A percentile compares a stretch with the other conserved stretches of the same genome.
These are phyloP conservation scores for Fusarium verticillioides DNA, from an alignment of 2,329 filamentous ascomycete species.

Conservation along the genomic window DNA sequence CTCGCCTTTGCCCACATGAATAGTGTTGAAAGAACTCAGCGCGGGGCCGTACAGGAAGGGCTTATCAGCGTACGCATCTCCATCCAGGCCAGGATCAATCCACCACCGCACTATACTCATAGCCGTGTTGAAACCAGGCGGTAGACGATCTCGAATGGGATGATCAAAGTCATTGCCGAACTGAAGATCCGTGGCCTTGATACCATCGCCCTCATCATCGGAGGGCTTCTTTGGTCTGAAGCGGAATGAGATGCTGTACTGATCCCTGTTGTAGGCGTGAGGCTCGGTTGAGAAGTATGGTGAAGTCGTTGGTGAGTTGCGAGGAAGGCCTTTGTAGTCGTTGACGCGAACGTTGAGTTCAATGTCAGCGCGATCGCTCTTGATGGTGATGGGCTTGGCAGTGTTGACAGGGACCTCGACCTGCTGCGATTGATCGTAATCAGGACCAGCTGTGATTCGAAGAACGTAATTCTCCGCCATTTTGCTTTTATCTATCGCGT, in stretches of 20 bases:
- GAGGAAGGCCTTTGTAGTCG: slow-evolving; percentile 75
- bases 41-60: slow-evolving; percentile 89
- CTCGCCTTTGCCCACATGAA: slow-evolving; percentile 71
- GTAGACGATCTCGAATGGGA: slow-evolving; percentile 86
- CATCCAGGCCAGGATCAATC: slow-evolving; percentile 90
- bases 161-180: slow-evolving; percentile 97
- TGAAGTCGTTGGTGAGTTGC: slow-evolving; percentile 73
- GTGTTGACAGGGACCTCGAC: slow-evolving; percentile 80
- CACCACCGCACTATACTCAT: slow-evolving; percentile 89
- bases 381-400: slow-evolving; percentile 69
- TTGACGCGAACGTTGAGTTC: slow-evolving; percentile 80
- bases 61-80: slow-evolving; percentile 86
- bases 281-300: slow-evolving; percentile 79
- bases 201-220: slow-evolving; percentile 51
- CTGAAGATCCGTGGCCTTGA: slow-evolving; percentile 78
- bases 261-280: slow-evolving; percentile 75
- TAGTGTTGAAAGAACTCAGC: slow-evolving; percentile 80
- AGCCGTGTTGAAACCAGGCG: slow-evolving; percentile 86
- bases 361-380: slow-evolving; percentile 71
- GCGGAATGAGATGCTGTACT: slow-evolving; percentile 85
- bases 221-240: slow-evolving; percentile 73
- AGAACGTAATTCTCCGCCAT: slow-evolving; percentile 82
- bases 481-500: not conserved
- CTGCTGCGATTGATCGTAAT: slow-evolving; percentile 80
- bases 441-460: slow-evolving; percentile 81